Conservation (phyloP, 164 flowering plant genomes). For the Nymphaea colorata region DNA sequence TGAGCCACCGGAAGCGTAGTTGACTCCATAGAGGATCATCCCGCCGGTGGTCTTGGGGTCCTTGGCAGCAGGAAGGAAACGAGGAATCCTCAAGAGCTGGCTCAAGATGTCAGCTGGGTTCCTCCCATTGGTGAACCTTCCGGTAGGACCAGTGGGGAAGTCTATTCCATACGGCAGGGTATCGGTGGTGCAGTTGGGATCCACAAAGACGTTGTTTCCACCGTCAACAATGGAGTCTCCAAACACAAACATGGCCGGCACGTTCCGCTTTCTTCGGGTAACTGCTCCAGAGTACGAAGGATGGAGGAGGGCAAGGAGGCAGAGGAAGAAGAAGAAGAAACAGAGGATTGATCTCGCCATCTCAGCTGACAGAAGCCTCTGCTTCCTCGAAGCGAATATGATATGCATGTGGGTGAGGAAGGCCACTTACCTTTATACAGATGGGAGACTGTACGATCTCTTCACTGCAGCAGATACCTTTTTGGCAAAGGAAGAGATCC, state of each 20-base stretch:
- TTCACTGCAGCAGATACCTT: too few relatives aligned
- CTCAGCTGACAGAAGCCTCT: not conserved
- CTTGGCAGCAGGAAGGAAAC: not conserved
- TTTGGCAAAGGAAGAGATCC: too few relatives aligned
- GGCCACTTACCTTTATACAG: too few relatives aligned
- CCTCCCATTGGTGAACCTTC: constrained; percentile 50
- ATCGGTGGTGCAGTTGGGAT: constrained; percentile 27
- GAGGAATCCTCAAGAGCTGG: constrained; percentile 4
- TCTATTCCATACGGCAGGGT: constrained; percentile 33
- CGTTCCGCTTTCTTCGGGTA: not conserved
- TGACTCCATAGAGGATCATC: not conserved
- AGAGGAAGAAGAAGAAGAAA: not conserved
- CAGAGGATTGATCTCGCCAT: not conserved
- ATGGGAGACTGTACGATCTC: too few relatives aligned
- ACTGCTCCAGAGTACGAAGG: not conserved
- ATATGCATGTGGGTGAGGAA: too few relatives aligned
- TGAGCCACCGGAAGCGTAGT: constrained; percentile 8
- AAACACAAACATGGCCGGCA: constrained; percentile 2
- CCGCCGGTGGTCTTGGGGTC: not conserved
- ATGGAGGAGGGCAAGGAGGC: too few relatives aligned
- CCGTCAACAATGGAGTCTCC: constrained; percentile 5
- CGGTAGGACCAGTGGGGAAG: constrained; percentile 30
- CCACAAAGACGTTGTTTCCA: constrained; percentile 10
- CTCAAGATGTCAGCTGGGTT: constrained; percentile 41
- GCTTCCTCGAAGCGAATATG: too few relatives aligned